phyloP scores from a whole-genome alignment of 495 filamentous ascomycete genomes.

The Talaromyces nanjingensis region DNA sequence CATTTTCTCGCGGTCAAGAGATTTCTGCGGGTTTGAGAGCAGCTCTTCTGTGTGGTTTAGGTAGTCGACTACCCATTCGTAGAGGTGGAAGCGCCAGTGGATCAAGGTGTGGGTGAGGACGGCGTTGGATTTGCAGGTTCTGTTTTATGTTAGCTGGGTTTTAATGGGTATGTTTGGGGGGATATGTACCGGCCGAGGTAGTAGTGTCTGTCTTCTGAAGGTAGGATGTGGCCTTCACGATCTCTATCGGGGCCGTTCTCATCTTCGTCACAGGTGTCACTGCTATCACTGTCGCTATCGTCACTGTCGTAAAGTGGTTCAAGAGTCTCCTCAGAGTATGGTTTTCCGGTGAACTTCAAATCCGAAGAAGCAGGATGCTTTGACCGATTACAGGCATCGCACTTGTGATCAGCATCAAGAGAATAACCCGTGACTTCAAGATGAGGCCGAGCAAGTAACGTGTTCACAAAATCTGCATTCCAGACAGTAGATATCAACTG shows the following conservation, averaged over 20 bases:
- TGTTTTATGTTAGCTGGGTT: constrained; percentile 10
- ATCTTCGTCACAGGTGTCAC: constrained; percentile 26
- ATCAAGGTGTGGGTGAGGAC: constrained; percentile 59
- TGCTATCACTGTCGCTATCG: constrained; percentile 29
- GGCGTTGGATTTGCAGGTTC: constrained; percentile 62
- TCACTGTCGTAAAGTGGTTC: constrained; percentile 54
- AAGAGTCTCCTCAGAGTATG: constrained; percentile 64
- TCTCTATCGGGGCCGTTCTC: constrained; percentile 22
- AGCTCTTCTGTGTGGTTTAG: constrained; percentile 44
- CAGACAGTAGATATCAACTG: constrained; percentile 71
- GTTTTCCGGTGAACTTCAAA: constrained; percentile 56
- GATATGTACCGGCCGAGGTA: constrained; percentile 34
- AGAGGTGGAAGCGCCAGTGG: constrained; percentile 72
- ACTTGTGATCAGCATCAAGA: constrained; percentile 38
- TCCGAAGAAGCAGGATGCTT: constrained; percentile 58
- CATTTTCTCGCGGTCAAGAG: constrained; percentile 4
- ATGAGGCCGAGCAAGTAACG: constrained; percentile 60
- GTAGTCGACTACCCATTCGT: constrained; percentile 59
- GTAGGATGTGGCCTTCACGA: constrained; percentile 26
- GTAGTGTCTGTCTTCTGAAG: constrained; percentile 29
- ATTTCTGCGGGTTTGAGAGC: constrained; percentile 3
- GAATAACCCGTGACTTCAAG: constrained; percentile 28
- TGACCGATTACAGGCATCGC: constrained; percentile 71
- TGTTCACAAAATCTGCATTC: constrained; percentile 56
- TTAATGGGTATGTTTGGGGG: not conserved